These are phyloP conservation scores for Ceratocystis cubensis DNA, from an alignment of 2,329 filamentous ascomycete genomes.

Conservation along the genomic window DNA sequence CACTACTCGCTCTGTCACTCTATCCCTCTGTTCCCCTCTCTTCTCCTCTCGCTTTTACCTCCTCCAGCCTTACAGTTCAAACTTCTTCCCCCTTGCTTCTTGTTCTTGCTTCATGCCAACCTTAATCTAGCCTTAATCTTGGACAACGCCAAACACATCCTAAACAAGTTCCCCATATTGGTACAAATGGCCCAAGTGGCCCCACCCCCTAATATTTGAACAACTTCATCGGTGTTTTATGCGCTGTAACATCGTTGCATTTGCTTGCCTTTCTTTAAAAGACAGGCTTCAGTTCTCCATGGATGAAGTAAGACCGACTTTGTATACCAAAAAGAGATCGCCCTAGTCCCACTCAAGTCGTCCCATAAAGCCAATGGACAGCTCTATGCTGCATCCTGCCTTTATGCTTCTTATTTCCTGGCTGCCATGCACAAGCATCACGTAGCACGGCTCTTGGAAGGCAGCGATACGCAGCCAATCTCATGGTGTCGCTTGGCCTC, in stretches of 20 bases:
- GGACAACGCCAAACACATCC: constrained; percentile 1
- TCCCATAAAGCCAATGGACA: too few species aligned
- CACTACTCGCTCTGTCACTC: neutral
- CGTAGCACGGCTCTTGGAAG: too few species aligned
- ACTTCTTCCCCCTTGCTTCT: neutral
- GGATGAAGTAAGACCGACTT: too few species aligned
- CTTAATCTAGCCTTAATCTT: constrained; percentile 10
- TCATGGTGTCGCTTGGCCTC: too few species aligned
- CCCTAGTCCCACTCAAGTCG: too few species aligned
- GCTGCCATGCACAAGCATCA: neutral
- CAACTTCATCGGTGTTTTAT: neutral
- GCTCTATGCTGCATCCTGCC: too few species aligned
- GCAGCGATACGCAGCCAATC: too few species aligned
- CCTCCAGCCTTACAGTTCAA: neutral
- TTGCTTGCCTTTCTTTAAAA: too few species aligned
- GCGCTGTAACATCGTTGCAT: neutral
- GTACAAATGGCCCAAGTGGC: neutral
- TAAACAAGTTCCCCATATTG: neutral
- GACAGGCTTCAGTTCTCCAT: too few species aligned
- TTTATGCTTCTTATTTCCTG: neutral
- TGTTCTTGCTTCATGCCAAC: constrained; percentile 6
- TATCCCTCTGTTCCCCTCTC: neutral
- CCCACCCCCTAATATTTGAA: neutral
- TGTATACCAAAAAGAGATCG: too few species aligned
- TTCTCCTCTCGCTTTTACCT: neutral